Percentiles rank a stretch among this genome's conserved stretches.
Evolutionary conservation across 306 rosid species (phyloP).

Genomic region (Canavalia gladiata): DNA sequence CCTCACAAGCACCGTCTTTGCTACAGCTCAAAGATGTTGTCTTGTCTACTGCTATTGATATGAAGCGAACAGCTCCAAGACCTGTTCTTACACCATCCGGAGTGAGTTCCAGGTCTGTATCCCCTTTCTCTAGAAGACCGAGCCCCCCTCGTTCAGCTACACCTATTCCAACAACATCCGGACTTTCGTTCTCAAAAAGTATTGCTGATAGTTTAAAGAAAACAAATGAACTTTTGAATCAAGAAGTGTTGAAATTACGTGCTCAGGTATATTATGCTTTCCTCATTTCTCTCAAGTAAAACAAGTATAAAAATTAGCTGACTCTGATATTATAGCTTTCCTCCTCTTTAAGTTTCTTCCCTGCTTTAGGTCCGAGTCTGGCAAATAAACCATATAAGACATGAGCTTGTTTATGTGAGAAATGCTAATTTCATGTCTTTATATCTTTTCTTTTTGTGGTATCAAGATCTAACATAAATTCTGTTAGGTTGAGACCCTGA

Average conservation of each 20-base stretch:
- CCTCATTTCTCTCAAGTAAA: constrained; percentile 25
- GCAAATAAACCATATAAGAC: constrained; percentile 1
- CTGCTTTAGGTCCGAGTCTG: constrained; percentile 14
- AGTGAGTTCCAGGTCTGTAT: constrained; percentile 89
- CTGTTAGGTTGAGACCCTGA: constrained; percentile 83
- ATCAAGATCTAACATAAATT: constrained; percentile 40
- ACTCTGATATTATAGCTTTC: constrained; percentile 1
- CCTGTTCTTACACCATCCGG: constrained; percentile 80
- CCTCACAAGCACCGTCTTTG: constrained; percentile 85
- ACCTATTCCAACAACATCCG: constrained; percentile 93
- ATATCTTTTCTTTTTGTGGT: constrained; percentile 20
- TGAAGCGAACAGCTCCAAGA: constrained; percentile 83
- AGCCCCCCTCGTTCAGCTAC: constrained; percentile 99
- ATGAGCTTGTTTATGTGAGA: not conserved
- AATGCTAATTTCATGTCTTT: not conserved
- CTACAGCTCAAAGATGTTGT: constrained; percentile 93
- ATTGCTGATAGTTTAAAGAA: constrained; percentile 89
- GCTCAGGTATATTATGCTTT: constrained; percentile 69
- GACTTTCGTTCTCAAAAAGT: constrained; percentile 92
- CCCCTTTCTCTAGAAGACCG: constrained; percentile 93
- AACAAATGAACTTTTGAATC: constrained; percentile 90
- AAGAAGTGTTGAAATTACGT: constrained; percentile 86
- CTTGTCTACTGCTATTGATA: constrained; percentile 79
- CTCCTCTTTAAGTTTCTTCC: not conserved
- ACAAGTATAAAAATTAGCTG: constrained; percentile 15